Evolutionary conservation across 768 basidiomycete species (phyloP), one percentile per base, ranked within the genome.

Genomic region (Lactifluus echinatus): DNA sequence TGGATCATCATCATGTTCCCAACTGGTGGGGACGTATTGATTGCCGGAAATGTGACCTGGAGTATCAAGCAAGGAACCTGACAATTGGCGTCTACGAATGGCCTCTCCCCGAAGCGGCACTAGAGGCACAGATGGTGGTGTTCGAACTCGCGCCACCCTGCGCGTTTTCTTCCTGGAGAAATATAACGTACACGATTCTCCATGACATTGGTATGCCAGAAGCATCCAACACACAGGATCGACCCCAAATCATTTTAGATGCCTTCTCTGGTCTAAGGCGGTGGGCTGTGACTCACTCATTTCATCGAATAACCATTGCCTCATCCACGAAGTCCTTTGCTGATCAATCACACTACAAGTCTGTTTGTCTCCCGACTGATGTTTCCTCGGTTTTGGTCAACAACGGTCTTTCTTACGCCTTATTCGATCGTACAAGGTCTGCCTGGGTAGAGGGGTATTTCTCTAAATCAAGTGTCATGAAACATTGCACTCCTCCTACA

Each of bases 1-100:
- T 40, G 29, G 11, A 31, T 14, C 59, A 57, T 12, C 28, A 80
- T 1, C 70, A 77, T 60, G 50, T 17, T 5, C 4, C 12, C 15
- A 8, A 2, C 2, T 14, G 4, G 8, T 3, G 24, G 28, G 19
- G 2, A 24, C 5, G 14, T 69, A 2, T 1, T 10, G 8, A 45
- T 14, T 61, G 60, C 45, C 14, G 2, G 2, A 57, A 33, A 36
- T 61, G 60, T 43, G 17, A 6, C 17, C 34, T 58, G 23, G 37
- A 29, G 8, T 2, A 10, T 1, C 15, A 45, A 5, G 51, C 60
- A 1, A 43, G 23, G 3, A 2, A 24, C 2, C 42, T 58, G 19
- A 23, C 23, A 15, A 58, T 61, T 26, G 0, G 3, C 19, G 40
- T 49, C 17, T 56, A 57, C 7, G 60, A 61, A 15, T 61, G 60